These are phyloP conservation scores for Leishmania major DNA, from an alignment of 208 protist genomes.

Conservation along the genomic window DNA sequence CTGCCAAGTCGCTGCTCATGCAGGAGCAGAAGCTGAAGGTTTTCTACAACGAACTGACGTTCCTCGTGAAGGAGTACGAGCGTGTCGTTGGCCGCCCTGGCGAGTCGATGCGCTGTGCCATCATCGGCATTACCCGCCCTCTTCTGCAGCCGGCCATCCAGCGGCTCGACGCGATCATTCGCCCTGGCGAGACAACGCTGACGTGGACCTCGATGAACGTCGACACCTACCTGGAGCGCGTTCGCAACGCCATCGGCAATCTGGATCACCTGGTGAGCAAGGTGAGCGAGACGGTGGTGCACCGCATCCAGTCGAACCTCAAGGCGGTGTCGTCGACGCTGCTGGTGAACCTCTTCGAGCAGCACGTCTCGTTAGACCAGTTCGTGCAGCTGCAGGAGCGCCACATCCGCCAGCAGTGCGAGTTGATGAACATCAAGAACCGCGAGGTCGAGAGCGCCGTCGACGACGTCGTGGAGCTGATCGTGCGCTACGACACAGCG, in stretches of 20 bases:
- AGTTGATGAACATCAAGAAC: constrained; percentile 94
- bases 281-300: constrained; percentile 93
- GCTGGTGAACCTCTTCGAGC: constrained; percentile 85
- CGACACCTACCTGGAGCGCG: constrained; percentile 90
- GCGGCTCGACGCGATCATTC: constrained; percentile 85
- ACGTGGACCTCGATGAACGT: constrained; percentile 98
- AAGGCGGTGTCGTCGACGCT: constrained; percentile 86
- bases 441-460: constrained; percentile 92
- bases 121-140: constrained; percentile 86
- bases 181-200: constrained; percentile 89
- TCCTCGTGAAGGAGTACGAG: constrained; percentile 69
- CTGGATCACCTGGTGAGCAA: constrained; percentile 83
- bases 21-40: constrained; percentile 96
- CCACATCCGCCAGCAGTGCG: constrained; percentile 91
- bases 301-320: constrained; percentile 94
- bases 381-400: constrained; percentile 90
- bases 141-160: constrained; percentile 93
- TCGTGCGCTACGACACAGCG: constrained; percentile 46
- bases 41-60: constrained; percentile 94
- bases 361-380: constrained; percentile 89
- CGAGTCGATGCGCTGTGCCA: constrained; percentile 37
- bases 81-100: constrained; percentile 32
- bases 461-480: constrained; percentile 84
- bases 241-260: constrained; percentile 80
- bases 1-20: constrained; percentile 91